A percentile compares a stretch with the other conserved stretches of the same genome.
These are phyloP conservation scores for Candida glucosophila DNA, from an alignment of 1,139 yeast species.

Conservation along the genomic window DNA sequence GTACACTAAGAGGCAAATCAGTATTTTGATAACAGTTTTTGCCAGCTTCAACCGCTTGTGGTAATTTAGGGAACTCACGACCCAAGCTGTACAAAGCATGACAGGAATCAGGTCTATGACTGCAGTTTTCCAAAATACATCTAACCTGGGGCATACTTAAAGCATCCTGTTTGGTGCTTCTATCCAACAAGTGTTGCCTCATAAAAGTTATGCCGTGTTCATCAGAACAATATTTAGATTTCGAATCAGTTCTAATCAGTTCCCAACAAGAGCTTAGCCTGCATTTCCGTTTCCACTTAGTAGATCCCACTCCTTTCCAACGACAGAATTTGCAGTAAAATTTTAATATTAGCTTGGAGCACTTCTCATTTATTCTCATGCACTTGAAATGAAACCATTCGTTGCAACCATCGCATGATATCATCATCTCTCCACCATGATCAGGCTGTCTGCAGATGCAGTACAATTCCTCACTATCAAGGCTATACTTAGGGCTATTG, in stretches of 20 bases:
- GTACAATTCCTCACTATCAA: constrained; percentile 55
- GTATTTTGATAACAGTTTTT: constrained; percentile 19
- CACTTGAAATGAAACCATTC: constrained; percentile 92
- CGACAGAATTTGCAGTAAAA: constrained; percentile 74
- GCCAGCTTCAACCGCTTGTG: too few relatives aligned
- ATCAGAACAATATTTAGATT: constrained; percentile 65
- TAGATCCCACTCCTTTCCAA: constrained; percentile 32
- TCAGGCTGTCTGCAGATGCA: constrained; percentile 81
- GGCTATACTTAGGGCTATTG: constrained; percentile 35
- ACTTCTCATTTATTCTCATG: constrained; percentile 48
- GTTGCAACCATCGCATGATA: constrained; percentile 90
- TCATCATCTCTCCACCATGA: constrained; percentile 71
- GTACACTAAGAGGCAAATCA: constrained; percentile 22
- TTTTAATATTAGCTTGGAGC: constrained; percentile 50
- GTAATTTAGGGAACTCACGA: constrained; percentile 31
- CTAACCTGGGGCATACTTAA: constrained; percentile 13
- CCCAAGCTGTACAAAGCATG: constrained; percentile 19
- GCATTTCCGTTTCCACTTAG: constrained; percentile 74
- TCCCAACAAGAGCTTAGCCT: constrained; percentile 49
- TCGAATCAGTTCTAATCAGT: constrained; percentile 35
- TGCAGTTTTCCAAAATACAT: constrained; percentile 8
- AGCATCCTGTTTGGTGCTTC: constrained; percentile 10
- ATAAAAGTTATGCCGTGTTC: constrained; percentile 65
- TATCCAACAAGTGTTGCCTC: constrained; percentile 14
- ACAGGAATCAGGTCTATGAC: constrained; percentile 5